Evolutionary conservation across 192 early-diverging fungal species (phyloP).

Genomic region (Umbelopsis ramanniana): DNA sequence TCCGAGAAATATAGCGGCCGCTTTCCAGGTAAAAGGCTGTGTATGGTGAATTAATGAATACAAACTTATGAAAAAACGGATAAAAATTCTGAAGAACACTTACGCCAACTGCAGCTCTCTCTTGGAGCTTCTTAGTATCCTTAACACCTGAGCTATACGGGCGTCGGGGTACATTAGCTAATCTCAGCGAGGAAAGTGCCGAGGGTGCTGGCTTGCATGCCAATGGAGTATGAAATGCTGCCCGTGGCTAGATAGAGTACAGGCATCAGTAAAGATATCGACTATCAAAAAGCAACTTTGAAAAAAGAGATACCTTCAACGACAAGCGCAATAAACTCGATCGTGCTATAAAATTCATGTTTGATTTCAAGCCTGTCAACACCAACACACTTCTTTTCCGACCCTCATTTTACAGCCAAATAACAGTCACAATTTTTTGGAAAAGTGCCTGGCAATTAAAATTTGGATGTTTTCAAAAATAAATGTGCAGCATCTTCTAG

Average conservation of each 20-base stretch:
- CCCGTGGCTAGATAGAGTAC: neutral
- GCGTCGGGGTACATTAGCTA: slow-evolving; percentile 9
- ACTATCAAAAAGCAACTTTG: too few relatives aligned
- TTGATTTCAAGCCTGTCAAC: slow-evolving; percentile 3
- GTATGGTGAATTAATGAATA: neutral
- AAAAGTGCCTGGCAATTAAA: slow-evolving; percentile 9
- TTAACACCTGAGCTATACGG: slow-evolving; percentile 8
- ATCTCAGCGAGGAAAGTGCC: neutral
- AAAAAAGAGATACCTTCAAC: neutral
- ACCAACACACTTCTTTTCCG: neutral
- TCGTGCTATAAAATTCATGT: neutral
- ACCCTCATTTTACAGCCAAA: too few relatives aligned
- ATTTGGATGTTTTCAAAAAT: slow-evolving; percentile 7
- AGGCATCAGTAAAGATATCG: neutral
- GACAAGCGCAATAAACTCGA: neutral
- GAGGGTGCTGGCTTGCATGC: neutral
- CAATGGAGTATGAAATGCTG: neutral
- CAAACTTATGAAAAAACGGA: neutral
- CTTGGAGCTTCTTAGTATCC: slow-evolving; percentile 1
- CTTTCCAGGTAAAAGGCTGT: slow-evolving; percentile 55
- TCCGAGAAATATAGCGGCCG: slow-evolving; percentile 55
- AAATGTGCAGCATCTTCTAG: neutral
- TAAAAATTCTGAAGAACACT: neutral
- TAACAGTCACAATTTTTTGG: slow-evolving; percentile 13
- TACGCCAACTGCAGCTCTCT: slow-evolving; percentile 11